Evolutionary conservation across 176 grass and related monocot genomes (phyloP).

Genomic region (Eleusine coracana): DNA sequence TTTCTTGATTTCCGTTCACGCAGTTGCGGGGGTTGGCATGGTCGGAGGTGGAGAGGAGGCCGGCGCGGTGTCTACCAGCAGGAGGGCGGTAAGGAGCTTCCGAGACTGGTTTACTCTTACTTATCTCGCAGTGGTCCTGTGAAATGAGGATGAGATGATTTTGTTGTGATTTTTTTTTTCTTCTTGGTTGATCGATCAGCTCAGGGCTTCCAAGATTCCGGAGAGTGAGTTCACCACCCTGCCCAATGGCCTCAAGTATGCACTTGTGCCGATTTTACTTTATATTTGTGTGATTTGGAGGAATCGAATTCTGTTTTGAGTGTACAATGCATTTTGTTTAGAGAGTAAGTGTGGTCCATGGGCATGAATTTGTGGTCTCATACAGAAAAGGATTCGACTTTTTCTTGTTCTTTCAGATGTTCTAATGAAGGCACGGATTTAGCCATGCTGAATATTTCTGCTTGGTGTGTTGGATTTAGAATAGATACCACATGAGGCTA

Average conservation of each 20-base stretch:
- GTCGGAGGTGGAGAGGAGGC: conserved; percentile 48
- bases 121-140: background rate
- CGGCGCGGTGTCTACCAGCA: conserved; percentile 80
- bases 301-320: background rate
- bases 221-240: conserved; percentile 82
- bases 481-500: background rate
- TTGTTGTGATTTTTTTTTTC: background rate
- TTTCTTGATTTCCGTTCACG: background rate
- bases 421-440: background rate
- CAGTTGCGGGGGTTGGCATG: conserved; percentile 43
- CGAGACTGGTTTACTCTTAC: background rate
- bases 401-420: background rate
- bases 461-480: background rate
- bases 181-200: conserved; percentile 48
- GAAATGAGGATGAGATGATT: conserved; percentile 1
- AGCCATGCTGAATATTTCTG: background rate
- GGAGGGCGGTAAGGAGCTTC: conserved; percentile 79
- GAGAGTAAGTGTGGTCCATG: background rate
- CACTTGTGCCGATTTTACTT: background rate
- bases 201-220: conserved; percentile 80
- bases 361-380: background rate
- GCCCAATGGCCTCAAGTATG: conserved; percentile 93
- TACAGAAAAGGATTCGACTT: background rate
- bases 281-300: background rate
- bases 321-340: background rate